Evolutionary conservation across 768 basidiomycete genomes (phyloP), one percentile per base, ranked within the genome.

Genomic region (Rhodotorula diobovata): DNA sequence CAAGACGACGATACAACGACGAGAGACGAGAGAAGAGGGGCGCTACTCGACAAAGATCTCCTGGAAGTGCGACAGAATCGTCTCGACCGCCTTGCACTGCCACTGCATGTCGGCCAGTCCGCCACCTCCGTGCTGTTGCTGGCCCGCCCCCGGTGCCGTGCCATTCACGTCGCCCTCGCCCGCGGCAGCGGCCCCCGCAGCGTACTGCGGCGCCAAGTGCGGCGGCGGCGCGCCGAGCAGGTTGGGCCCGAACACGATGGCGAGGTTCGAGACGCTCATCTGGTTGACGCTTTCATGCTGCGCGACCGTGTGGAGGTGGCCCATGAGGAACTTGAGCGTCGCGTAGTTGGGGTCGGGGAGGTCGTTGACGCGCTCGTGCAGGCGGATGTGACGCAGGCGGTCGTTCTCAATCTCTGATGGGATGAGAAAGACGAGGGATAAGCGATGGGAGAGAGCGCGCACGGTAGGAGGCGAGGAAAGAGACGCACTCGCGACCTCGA

Each of bases 271-370:
- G 72, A 90, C 87, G 10, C 90, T 88, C 95, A 98, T 97, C 48
- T 90, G 88, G 80, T 97, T 98, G 55, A 87, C 85, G 20, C 85
- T 80, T 71, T 92, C 88, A 75, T 87, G 85, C 76, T 88, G 85
- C 55, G 85, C 86, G 68, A 96, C 87, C 94, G 85, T 87, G 81
- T 97, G 85, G 71, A 99, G 83, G 82, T 99, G 96, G 21, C 91
- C 93, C 84, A 99, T 84, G 80, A 98, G 90, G 80, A 86, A 96
- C 79, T 98, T 97, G 61, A 98, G 84, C 2, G 95, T 95, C 3
- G 96, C 91, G 78, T 99, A 99, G 81, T 98, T 97, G n/a, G 96
- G 86, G 81, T 99, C 96, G 21, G 96, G 95, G 63, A 99, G 85
- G 75, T 97, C 95, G 77, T 99, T 99, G 57, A 99, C 93, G 57